Evolutionary conservation across 2,329 filamentous ascomycete species (phyloP), one percentile per base, ranked within the genome.

Genomic region (Chaetomium strumarium): DNA sequence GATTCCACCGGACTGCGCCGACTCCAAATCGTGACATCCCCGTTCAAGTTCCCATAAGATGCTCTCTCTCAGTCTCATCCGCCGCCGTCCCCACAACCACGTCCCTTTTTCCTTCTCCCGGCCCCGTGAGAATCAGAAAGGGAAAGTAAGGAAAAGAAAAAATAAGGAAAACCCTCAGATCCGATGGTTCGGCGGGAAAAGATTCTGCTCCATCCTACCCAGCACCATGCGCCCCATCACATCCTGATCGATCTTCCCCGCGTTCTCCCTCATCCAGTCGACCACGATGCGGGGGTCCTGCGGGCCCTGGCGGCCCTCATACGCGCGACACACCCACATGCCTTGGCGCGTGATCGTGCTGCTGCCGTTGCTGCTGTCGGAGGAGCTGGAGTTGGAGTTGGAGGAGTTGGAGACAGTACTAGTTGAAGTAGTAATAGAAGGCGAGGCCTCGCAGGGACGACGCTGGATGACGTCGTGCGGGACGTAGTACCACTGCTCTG

Each of bases 401-500:
- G n/a, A n/a, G n/a, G n/a, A n/a, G n/a, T n/a, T n/a, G n/a, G n/a
- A n/a, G n/a, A n/a, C n/a, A n/a, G n/a, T n/a, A n/a, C n/a, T n/a
- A n/a, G n/a, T n/a, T n/a, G n/a, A n/a, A n/a, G n/a, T n/a, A n/a
- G n/a, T n/a, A n/a, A n/a, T n/a, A n/a, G n/a, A n/a, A n/a, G n/a
- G n/a, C n/a, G n/a, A n/a, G n/a, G n/a, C n/a, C n/a, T 34, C 29
- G 10, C 7, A 9, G 7, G 1, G 14, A 16, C 7, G 24, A 4
- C 24, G 24, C 24, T 24, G 24, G 24, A 24, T 6, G 4, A 38
- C 34, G 19, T 43, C 19, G 16, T 40, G 20, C 20, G 38, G 24
- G 19, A 51, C 8, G 31, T 30, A 40, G 17, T 40, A 45, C n/a
- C 46, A 52, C 41, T 13, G 46, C 49, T 55, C 53, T 13, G 30